These are phyloP conservation scores for Stropharia rugosoannulata DNA, from an alignment of 768 basidiomycete species.

Conservation along the genomic window DNA sequence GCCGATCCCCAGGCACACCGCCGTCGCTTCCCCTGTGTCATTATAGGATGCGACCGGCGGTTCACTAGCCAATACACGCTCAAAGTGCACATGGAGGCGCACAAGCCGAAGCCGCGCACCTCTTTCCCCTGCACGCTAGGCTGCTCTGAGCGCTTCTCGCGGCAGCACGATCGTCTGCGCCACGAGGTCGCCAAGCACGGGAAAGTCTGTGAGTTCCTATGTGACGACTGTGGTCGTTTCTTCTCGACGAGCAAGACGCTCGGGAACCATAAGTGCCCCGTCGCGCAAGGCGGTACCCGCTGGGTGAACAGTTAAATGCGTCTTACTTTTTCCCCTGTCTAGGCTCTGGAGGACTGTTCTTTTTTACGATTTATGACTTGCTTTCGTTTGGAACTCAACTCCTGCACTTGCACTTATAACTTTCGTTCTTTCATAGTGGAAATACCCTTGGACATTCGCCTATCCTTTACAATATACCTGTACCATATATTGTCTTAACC, in stretches of 20 bases:
- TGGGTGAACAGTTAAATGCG: slow-evolving; percentile 38
- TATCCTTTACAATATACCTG: background rate
- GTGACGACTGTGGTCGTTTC: slow-evolving; percentile 50
- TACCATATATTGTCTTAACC: background rate
- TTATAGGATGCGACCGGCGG: slow-evolving; percentile 44
- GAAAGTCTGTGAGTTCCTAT: slow-evolving; percentile 53
- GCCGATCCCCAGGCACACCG: slow-evolving; percentile 31
- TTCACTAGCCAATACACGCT: slow-evolving; percentile 57
- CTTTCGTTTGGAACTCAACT: background rate
- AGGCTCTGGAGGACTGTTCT: no score
- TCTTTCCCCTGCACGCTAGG: slow-evolving; percentile 53
- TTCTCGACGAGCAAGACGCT: slow-evolving; percentile 53
- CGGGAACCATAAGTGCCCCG: slow-evolving; percentile 55
- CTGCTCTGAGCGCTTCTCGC: slow-evolving; percentile 52
- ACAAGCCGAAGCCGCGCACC: slow-evolving; percentile 49
- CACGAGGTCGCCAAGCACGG: slow-evolving; percentile 61
- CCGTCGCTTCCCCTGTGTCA: slow-evolving; percentile 47
- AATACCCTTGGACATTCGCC: background rate
- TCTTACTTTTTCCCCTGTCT: slow-evolving; percentile 8
- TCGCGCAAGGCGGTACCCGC: slow-evolving; percentile 46
- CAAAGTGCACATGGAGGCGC: slow-evolving; percentile 54
- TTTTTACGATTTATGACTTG: background rate
- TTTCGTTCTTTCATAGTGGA: slow-evolving; percentile 7
- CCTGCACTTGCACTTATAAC: background rate
- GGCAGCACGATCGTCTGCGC: slow-evolving; percentile 55